Percentiles rank a stretch among this genome's conserved stretches.
These are phyloP conservation scores for Eutrema salsugineum DNA, from an alignment of 441 rosid species.

Conservation along the genomic window DNA sequence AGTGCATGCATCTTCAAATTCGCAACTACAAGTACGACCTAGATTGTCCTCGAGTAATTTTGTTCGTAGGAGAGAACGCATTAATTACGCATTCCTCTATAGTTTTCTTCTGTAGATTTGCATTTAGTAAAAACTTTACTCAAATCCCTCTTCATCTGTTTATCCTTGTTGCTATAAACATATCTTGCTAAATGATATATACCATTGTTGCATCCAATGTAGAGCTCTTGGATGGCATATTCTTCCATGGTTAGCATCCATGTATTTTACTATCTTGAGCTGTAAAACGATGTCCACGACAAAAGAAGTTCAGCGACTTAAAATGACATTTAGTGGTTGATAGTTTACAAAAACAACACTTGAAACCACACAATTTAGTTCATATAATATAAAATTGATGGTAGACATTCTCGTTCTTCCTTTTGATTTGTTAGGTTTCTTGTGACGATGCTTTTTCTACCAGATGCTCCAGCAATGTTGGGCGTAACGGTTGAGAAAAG, in stretches of 20 bases:
- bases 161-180: not conserved
- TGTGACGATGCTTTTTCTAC: constrained; percentile 10
- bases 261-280: constrained; percentile 14
- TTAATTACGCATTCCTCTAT: not conserved
- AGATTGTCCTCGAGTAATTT: not conserved
- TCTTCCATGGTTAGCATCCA: not conserved
- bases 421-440: constrained; percentile 25
- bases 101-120: not conserved
- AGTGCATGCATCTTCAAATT: constrained; percentile 4
- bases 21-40: not conserved
- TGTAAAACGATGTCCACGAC: constrained; percentile 28
- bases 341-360: constrained; percentile 17
- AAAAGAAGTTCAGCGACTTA: constrained; percentile 33
- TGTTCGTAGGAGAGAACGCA: not conserved
- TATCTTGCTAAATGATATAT: not conserved
- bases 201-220: not conserved
- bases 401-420: constrained; percentile 22
- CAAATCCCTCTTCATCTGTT: not conserved
- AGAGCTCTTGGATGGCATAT: constrained; percentile 14
- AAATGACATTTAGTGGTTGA: constrained; percentile 29
- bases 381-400: constrained; percentile 17
- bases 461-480: constrained; percentile 30
- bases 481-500: constrained; percentile 35
- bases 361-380: constrained; percentile 14
- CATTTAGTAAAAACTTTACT: not conserved